These are phyloP conservation scores for Alternaria tenuissima DNA, from an alignment of 2,329 filamentous ascomycete species.

Conservation along the genomic window DNA sequence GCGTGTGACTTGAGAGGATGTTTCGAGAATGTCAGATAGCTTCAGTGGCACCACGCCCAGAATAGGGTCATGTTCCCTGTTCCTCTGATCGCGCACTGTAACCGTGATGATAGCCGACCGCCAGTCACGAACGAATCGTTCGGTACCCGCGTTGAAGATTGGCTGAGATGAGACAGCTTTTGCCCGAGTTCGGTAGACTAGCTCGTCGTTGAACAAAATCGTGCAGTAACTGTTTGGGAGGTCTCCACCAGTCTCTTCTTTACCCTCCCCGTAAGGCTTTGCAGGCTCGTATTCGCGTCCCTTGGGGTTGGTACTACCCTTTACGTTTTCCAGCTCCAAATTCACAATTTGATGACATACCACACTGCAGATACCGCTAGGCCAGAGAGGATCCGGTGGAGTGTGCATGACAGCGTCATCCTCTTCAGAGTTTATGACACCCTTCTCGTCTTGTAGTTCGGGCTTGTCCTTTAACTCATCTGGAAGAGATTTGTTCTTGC, in stretches of 20 bases:
- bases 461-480: conserved; percentile 75
- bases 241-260: conserved; percentile 80
- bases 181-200: conserved; percentile 90
- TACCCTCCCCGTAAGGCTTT: conserved; percentile 82
- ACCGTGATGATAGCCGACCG: conserved; percentile 85
- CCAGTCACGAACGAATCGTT: conserved; percentile 94
- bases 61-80: conserved; percentile 93
- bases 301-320: conserved; percentile 81
- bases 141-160: conserved; percentile 96
- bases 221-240: conserved; percentile 95
- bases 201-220: conserved; percentile 85
- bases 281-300: conserved; percentile 90
- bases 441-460: conserved; percentile 88
- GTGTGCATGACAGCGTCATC: conserved; percentile 90
- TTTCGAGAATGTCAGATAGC: conserved; percentile 86
- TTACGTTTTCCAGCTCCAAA: conserved; percentile 88
- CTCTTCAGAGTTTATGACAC: conserved; percentile 72
- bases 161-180: conserved; percentile 95
- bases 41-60: conserved; percentile 91
- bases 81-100: conserved; percentile 85
- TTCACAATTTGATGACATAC: conserved; percentile 96
- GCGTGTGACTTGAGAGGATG: conserved; percentile 82
- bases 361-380: conserved; percentile 85
- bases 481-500: conserved; percentile 80
- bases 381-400: conserved; percentile 95